Evolutionary conservation across 2,329 filamentous ascomycete genomes (phyloP).

Genomic region (Sarocladiaceae sp.): DNA sequence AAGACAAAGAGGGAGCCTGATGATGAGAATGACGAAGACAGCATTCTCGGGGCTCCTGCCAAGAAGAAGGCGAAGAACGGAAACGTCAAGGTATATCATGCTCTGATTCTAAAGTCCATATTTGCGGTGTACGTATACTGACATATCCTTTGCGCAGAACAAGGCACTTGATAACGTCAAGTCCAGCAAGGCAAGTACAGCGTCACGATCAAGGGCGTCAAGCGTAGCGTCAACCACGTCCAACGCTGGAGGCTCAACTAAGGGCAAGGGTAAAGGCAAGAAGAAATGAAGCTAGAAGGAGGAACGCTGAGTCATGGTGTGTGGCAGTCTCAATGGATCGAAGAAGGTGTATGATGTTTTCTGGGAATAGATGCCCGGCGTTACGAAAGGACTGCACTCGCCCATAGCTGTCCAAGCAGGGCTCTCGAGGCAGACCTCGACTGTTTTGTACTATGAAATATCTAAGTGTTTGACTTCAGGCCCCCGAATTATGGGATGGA

Average conservation of each 20-base stretch:
- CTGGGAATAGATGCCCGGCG: constrained; percentile 7
- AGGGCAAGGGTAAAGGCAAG: constrained; percentile 46
- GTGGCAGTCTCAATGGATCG: too few relatives aligned
- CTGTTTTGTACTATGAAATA: not conserved
- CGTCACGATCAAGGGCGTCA: constrained; percentile 74
- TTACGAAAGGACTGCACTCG: constrained; percentile 1
- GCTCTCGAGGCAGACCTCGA: not conserved
- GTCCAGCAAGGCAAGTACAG: constrained; percentile 69
- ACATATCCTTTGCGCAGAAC: constrained; percentile 52
- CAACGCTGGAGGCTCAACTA: constrained; percentile 18
- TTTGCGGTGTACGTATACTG: not conserved
- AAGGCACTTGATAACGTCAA: constrained; percentile 90
- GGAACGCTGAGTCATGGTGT: not conserved
- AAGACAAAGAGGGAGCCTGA: constrained; percentile 68
- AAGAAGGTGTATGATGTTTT: not conserved
- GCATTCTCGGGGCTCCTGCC: constrained; percentile 72
- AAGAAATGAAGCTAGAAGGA: constrained; percentile 17
- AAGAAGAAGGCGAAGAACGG: constrained; percentile 86
- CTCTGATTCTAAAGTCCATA: not conserved
- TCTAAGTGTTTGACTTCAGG: not conserved
- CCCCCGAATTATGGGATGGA: too few relatives aligned
- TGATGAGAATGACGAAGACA: constrained; percentile 80
- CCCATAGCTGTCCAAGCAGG: not conserved
- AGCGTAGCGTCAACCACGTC: constrained; percentile 77
- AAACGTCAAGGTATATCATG: constrained; percentile 62